A percentile compares a stretch with the other conserved stretches of the same genome.
Evolutionary conservation across 441 rosid species (phyloP).

Genomic region (Breynia disticha): DNA sequence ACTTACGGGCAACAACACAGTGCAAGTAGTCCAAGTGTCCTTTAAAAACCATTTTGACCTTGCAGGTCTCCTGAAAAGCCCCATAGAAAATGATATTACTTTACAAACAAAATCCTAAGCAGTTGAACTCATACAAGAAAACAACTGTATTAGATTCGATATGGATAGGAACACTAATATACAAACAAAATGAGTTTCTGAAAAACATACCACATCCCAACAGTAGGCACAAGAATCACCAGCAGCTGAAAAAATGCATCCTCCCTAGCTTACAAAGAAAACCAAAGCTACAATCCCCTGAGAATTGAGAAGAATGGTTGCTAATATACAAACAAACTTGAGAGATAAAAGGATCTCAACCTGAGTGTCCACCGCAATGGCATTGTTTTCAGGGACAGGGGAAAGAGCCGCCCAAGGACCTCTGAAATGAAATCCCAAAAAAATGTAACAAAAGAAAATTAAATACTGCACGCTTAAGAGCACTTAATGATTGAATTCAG

Average conservation of each 20-base stretch:
- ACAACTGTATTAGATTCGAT: neutral
- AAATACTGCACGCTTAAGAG: no score
- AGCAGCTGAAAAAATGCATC: constrained; percentile 70
- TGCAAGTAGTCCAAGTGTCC: constrained; percentile 90
- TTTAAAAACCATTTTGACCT: constrained; percentile 65
- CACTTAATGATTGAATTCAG: no score
- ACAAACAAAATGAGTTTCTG: constrained; percentile 6
- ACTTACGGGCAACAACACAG: constrained; percentile 56
- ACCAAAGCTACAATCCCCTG: neutral
- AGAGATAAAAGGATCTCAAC: constrained; percentile 21
- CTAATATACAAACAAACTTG: neutral
- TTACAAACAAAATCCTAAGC: constrained; percentile 9
- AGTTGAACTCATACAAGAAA: neutral
- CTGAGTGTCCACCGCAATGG: constrained; percentile 73
- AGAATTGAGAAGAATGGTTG: neutral
- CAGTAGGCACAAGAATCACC: constrained; percentile 94
- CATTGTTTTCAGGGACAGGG: constrained; percentile 90
- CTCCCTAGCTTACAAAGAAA: constrained; percentile 36
- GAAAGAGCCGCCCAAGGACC: constrained; percentile 99
- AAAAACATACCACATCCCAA: constrained; percentile 86
- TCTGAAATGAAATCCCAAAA: constrained; percentile 27
- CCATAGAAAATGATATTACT: constrained; percentile 4
- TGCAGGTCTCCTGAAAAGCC: constrained; percentile 66
- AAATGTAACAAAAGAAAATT: neutral
- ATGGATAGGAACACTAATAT: neutral